Evolutionary conservation across 345 rosid genomes (phyloP).

Genomic region (Citrus unshiu): DNA sequence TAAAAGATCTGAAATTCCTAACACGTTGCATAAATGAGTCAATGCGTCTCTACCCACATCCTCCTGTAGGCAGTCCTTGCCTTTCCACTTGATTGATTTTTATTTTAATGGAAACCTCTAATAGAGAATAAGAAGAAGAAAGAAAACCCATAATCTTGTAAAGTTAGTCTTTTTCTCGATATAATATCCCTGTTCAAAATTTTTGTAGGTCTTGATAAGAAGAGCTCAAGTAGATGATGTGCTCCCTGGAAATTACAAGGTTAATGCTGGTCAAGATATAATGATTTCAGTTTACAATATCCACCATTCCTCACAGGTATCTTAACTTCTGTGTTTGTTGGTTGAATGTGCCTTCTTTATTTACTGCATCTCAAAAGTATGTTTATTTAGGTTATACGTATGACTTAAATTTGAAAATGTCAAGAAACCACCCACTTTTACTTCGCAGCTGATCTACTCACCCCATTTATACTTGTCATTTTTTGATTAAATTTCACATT

Average conservation of each 20-base stretch:
- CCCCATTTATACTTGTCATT: too few relatives aligned
- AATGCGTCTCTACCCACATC: slow-evolving; percentile 92
- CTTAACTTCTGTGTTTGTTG: slow-evolving; percentile 6
- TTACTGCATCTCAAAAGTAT: background rate
- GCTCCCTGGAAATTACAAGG: slow-evolving; percentile 91
- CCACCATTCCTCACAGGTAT: slow-evolving; percentile 83
- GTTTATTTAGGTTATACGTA: too few relatives aligned
- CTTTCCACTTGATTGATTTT: background rate
- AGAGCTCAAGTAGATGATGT: slow-evolving; percentile 83
- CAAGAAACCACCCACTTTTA: too few relatives aligned
- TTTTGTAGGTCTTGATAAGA: slow-evolving; percentile 71
- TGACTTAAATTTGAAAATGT: too few relatives aligned
- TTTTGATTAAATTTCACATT: too few relatives aligned
- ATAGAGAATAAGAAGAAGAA: background rate
- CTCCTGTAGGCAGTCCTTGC: slow-evolving; percentile 66
- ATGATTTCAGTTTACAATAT: slow-evolving; percentile 95
- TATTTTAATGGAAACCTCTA: background rate
- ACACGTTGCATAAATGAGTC: slow-evolving; percentile 90
- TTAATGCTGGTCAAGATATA: slow-evolving; percentile 85
- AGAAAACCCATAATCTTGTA: background rate
- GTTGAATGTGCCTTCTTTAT: background rate
- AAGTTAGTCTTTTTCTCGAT: background rate
- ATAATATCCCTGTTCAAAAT: background rate
- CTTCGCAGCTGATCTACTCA: too few relatives aligned
- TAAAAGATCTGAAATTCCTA: slow-evolving; percentile 73